Conservation (phyloP, 306 rosid species). For the Cicer yamashitae region DNA sequence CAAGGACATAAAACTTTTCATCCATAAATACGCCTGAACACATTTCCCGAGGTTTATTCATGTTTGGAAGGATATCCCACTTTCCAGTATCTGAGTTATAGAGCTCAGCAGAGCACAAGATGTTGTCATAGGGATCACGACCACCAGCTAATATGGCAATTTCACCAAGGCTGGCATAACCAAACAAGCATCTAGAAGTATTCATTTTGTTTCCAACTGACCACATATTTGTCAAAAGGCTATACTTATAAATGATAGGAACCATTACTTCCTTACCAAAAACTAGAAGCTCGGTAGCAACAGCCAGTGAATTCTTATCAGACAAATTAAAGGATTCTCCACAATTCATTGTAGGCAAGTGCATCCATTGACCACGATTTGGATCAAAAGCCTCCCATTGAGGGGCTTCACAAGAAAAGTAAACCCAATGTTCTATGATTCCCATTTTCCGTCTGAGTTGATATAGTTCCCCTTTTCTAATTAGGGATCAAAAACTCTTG, state of each 20-base stretch:
- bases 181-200: constrained; percentile 71
- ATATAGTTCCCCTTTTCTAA: constrained; percentile 68
- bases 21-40: constrained; percentile 71
- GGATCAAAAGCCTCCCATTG: constrained; percentile 86
- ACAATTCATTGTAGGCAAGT: constrained; percentile 59
- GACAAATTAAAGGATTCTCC: constrained; percentile 63
- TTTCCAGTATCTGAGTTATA: constrained; percentile 65
- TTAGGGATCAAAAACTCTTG: constrained; percentile 56
- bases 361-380: constrained; percentile 57
- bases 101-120: constrained; percentile 67
- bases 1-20: constrained; percentile 72
- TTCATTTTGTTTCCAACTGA: constrained; percentile 58
- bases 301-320: constrained; percentile 76
- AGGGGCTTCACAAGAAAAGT: constrained; percentile 62
- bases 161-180: constrained; percentile 70
- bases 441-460: constrained; percentile 59
- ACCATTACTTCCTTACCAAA: constrained; percentile 65
- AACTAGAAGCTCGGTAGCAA: constrained; percentile 86
- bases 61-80: constrained; percentile 71
- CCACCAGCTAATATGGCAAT: constrained; percentile 89
- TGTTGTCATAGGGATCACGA: constrained; percentile 55
- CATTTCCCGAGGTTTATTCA: constrained; percentile 73
- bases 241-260: constrained; percentile 60
- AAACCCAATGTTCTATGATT: constrained; percentile 73
- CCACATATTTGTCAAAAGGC: constrained; percentile 73